Evolutionary conservation across 352 stramenopile genomes (phyloP).

Genomic region (Globisporangium polare): DNA sequence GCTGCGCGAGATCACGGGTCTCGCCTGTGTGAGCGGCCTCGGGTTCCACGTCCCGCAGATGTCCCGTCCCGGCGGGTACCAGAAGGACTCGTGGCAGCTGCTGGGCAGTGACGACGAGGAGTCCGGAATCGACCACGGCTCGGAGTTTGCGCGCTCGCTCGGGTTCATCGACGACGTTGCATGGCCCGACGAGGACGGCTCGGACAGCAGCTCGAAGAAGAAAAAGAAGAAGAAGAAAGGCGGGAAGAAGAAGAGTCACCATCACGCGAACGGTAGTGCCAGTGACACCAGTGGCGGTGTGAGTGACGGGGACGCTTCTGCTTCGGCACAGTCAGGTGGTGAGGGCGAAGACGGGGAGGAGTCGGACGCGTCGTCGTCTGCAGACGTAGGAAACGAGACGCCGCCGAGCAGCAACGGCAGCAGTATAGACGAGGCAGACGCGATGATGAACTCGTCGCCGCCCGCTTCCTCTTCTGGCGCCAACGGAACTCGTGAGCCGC

Average conservation of each 20-base stretch:
- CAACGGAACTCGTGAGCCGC: background rate
- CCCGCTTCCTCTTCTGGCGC: background rate
- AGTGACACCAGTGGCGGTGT: background rate
- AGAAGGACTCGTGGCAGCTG: constrained; percentile 66
- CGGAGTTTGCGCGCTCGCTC: constrained; percentile 72
- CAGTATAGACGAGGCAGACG: constrained; percentile 12
- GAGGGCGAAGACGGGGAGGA: constrained; percentile 1
- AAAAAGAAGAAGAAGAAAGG: constrained; percentile 78
- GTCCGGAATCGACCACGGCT: constrained; percentile 76
- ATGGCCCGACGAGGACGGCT: constrained; percentile 63
- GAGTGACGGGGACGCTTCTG: background rate
- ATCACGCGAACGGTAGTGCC: constrained; percentile 6
- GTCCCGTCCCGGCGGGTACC: constrained; percentile 44
- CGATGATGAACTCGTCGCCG: constrained; percentile 4
- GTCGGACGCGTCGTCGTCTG: background rate
- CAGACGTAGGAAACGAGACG: background rate
- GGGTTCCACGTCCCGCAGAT: constrained; percentile 74
- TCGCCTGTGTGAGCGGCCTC: constrained; percentile 55
- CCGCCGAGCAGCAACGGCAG: constrained; percentile 7
- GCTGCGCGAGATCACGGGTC: constrained; percentile 48
- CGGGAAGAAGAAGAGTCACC: constrained; percentile 18
- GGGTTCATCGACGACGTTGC: constrained; percentile 84
- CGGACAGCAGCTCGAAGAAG: constrained; percentile 55
- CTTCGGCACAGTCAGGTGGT: too few relatives aligned
- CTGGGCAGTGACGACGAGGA: constrained; percentile 38